Base-by-base conservation (phyloP, 139 green algal species). In the Pleodorina starrii region DNA sequence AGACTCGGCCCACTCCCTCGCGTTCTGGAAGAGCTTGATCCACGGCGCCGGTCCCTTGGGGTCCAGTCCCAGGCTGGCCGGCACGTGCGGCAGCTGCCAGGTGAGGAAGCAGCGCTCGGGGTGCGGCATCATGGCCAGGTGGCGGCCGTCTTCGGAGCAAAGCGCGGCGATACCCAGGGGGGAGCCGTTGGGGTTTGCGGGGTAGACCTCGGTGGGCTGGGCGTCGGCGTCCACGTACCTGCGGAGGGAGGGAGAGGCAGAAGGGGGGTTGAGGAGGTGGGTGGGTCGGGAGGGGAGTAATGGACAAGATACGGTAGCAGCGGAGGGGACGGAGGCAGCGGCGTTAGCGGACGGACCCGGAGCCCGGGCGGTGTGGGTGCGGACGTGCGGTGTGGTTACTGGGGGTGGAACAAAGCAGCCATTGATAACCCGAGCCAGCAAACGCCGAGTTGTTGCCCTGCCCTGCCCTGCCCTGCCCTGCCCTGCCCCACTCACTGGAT, bases 101-200 rank as follows among this genome's bases (percentile, higher is more conserved):
- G 93, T 95, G 10, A 99, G 88, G 95, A 98, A 99, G 92, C 96
- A 98, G 68, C 98, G 94, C 95, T 99, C 98, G 0, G 98, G 98
- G 92, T 99, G 98, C 0, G 98, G 98, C 98, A 99, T 99, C 95
- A 99, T 98, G 25, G 98, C 98, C 84, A 99, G 93, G 94, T 99
- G 98, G 36, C 98, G 96, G 9, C 98, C 98, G 90, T 99, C 89
- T 5, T 95, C 90, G 0, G 95, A 98, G 91, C 95, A 99, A 57
- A 99, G 91, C 0, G 94, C 98, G 27, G 98, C 98, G 77, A 99
- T 99, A 86, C 98, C 98, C 32, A 96, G 86, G 1, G 97, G 97
- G 10, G 96, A 98, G 71, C 98, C 98, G 91, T 99, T 99, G 86
- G 98, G 98, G 93, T 99, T 99, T 94, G 95, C 96, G 44, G 98